These are phyloP conservation scores for Xylaria nigripes DNA, from an alignment of 495 filamentous ascomycete genomes.

Conservation along the genomic window DNA sequence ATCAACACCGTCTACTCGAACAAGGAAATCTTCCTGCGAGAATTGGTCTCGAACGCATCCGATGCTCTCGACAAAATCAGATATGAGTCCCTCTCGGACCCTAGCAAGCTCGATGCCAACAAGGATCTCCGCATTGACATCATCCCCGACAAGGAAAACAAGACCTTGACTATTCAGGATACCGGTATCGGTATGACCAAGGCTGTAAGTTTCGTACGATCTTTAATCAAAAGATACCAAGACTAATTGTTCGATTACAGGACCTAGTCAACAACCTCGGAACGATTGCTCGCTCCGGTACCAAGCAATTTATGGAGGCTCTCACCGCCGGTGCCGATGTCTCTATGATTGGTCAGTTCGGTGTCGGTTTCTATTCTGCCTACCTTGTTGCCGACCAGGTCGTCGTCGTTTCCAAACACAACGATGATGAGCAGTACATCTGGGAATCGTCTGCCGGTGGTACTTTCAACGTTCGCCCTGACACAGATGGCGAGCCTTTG, in stretches of 20 bases:
- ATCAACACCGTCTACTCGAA: constrained; percentile 99
- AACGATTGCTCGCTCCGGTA: constrained; percentile 97
- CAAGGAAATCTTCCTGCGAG: constrained; percentile 99
- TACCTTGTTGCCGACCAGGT: constrained; percentile 98
- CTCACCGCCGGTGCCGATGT: constrained; percentile 97
- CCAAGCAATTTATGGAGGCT: constrained; percentile 99
- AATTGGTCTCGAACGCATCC: constrained; percentile 93
- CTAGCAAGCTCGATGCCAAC: constrained; percentile 88
- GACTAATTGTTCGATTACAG: constrained; percentile 37
- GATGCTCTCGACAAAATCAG: constrained; percentile 99
- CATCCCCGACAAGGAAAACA: constrained; percentile 90
- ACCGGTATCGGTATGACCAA: constrained; percentile 99
- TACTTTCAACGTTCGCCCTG: constrained; percentile 87
- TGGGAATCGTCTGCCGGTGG: constrained; percentile 98
- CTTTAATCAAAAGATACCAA: not conserved
- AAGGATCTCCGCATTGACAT: constrained; percentile 98
- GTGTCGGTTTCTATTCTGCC: constrained; percentile 99
- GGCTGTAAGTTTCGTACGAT: constrained; percentile 59
- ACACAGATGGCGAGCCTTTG: constrained; percentile 83
- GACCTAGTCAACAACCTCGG: constrained; percentile 99
- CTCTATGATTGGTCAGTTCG: constrained; percentile 99
- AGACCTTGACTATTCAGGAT: constrained; percentile 94
- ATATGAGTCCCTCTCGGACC: constrained; percentile 94
- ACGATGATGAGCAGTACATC: constrained; percentile 99
- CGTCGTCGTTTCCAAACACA: constrained; percentile 94